Conservation (phyloP, 2,329 filamentous ascomycete genomes). For the Aulographum hederae region DNA sequence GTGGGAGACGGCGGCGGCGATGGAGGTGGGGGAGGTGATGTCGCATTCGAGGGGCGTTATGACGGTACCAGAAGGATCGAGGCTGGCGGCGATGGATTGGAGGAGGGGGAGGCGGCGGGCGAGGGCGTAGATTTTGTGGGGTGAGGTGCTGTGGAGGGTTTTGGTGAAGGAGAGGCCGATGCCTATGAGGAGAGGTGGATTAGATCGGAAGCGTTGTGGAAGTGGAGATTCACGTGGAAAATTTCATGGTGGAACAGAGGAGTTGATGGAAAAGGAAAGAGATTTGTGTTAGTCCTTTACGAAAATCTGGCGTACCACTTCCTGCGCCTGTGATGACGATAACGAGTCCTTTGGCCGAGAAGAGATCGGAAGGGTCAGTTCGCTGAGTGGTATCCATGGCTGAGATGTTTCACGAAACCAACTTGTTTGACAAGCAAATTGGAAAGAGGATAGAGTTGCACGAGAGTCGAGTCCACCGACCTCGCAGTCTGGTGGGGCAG, state of each 20-base stretch:
- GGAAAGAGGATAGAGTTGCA: too few relatives aligned
- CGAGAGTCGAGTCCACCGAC: too few relatives aligned
- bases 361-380: constrained; percentile 16
- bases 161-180: constrained; percentile 21
- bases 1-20: constrained; percentile 21
- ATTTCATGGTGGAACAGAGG: constrained; percentile 9
- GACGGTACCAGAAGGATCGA: constrained; percentile 11
- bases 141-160: constrained; percentile 22
- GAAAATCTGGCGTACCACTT: constrained; percentile 16
- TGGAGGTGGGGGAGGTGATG: constrained; percentile 22
- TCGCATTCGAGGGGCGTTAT: constrained; percentile 25
- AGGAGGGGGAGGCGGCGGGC: constrained; percentile 23
- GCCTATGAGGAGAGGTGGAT: constrained; percentile 9
- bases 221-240: too few relatives aligned
- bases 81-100: constrained; percentile 17
- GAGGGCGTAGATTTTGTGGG: constrained; percentile 25
- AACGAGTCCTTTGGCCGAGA: constrained; percentile 20
- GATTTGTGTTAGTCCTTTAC: too few relatives aligned
- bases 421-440: too few relatives aligned
- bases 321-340: constrained; percentile 24
- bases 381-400: constrained; percentile 19
- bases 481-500: too few relatives aligned
- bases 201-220: background rate
- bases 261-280: constrained; percentile 13
- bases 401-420: too few relatives aligned